These are phyloP conservation scores for Gaultheria prostrata DNA, from an alignment of 148 eudicot species.

Conservation along the genomic window DNA sequence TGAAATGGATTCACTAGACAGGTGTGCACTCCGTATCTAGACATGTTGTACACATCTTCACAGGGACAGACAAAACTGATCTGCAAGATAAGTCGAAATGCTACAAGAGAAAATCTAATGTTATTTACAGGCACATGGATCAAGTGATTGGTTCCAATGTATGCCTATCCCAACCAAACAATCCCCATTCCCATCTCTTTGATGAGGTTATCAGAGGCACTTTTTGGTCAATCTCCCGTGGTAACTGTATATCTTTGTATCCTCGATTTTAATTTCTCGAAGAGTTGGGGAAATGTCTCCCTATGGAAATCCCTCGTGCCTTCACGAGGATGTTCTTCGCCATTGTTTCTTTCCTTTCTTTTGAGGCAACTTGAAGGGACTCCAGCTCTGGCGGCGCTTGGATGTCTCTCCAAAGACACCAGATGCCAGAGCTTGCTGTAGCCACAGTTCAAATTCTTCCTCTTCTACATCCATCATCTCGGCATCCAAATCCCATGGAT, in stretches of 20 bases:
- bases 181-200: constrained; percentile 9
- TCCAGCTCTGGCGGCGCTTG: constrained; percentile 92
- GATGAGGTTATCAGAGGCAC: constrained; percentile 10
- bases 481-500: constrained; percentile 92
- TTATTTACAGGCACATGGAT: constrained; percentile 23
- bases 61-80: neutral
- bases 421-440: constrained; percentile 90
- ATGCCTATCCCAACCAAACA: neutral
- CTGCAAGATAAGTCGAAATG: neutral
- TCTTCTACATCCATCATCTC: constrained; percentile 82
- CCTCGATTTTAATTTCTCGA: neutral
- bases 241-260: neutral
- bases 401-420: constrained; percentile 88
- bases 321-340: constrained; percentile 61
- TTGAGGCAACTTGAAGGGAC: constrained; percentile 82
- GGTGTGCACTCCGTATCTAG: neutral
- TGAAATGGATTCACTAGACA: neutral
- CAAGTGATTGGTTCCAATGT: constrained; percentile 4
- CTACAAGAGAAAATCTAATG: neutral
- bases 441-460: constrained; percentile 91
- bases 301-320: neutral
- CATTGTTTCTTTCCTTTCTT: constrained; percentile 70
- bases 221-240: constrained; percentile 4
- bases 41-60: neutral
- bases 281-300: neutral